These are phyloP conservation scores for Alternaria triticimaculans DNA, from an alignment of 2,329 filamentous ascomycete species.

Conservation along the genomic window DNA sequence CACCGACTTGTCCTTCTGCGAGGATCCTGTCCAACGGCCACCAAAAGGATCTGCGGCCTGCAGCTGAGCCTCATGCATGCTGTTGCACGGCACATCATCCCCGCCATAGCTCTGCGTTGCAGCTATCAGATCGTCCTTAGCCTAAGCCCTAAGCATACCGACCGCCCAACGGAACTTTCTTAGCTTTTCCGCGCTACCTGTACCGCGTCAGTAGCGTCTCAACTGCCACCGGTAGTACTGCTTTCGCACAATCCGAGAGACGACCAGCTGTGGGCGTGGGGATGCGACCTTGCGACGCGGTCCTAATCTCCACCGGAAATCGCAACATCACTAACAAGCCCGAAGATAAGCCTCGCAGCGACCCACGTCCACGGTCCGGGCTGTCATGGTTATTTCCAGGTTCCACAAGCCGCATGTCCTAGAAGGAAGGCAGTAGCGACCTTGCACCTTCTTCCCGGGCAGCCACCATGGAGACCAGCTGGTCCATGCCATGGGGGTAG, in stretches of 20 bases:
- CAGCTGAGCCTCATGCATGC: constrained; percentile 13
- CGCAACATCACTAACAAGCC: neutral
- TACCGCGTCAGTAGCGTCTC: constrained; percentile 4
- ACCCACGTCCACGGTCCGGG: constrained; percentile 4
- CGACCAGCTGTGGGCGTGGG: neutral
- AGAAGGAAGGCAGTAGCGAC: neutral
- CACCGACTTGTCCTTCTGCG: constrained; percentile 11
- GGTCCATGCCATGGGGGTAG: neutral
- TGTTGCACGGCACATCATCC: constrained; percentile 12
- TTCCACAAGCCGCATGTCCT: constrained; percentile 2
- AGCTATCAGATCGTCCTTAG: constrained; percentile 9
- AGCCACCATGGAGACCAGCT: neutral
- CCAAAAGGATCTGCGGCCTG: constrained; percentile 14
- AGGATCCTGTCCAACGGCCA: constrained; percentile 11
- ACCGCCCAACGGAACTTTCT: constrained; percentile 1
- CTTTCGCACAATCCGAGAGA: constrained; percentile 6
- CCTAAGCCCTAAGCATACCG: constrained; percentile 2
- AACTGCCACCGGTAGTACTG: constrained; percentile 7
- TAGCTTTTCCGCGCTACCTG: constrained; percentile 6
- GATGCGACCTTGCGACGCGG: neutral
- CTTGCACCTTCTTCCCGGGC: neutral
- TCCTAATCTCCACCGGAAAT: constrained; percentile 2
- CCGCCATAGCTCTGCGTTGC: constrained; percentile 6
- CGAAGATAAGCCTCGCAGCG: constrained; percentile 5
- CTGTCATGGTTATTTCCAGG: neutral